These are phyloP conservation scores for Hevea brasiliensis DNA, from an alignment of 345 rosid genomes.

Conservation along the genomic window DNA sequence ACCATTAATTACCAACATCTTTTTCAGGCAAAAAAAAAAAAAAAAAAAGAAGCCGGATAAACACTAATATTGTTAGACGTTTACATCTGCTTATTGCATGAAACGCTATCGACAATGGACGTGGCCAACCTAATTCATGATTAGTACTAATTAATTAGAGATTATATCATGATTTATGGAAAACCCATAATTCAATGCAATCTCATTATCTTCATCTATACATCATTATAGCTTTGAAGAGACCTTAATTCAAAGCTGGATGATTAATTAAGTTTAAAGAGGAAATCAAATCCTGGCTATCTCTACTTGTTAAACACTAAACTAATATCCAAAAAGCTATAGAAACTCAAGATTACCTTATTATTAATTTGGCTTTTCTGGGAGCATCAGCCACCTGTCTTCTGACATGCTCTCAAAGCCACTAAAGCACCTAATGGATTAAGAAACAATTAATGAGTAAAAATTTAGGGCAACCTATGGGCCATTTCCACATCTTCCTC, in stretches of 20 bases:
- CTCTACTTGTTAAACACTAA: too few relatives aligned
- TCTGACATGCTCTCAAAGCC: conserved; percentile 37
- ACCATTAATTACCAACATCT: neutral
- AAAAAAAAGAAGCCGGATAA: too few relatives aligned
- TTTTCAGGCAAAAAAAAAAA: too few relatives aligned
- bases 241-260: too few relatives aligned
- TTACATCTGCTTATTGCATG: too few relatives aligned
- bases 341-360: conserved; percentile 17
- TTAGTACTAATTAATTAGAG: conserved; percentile 12
- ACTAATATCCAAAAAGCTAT: conserved; percentile 15
- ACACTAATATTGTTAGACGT: too few relatives aligned
- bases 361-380: conserved; percentile 21
- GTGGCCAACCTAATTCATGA: conserved; percentile 27
- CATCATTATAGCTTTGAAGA: too few relatives aligned
- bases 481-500: conserved; percentile 9
- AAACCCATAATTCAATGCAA: neutral
- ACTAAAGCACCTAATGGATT: conserved; percentile 12
- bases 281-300: too few relatives aligned
- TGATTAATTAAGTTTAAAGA: too few relatives aligned
- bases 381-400: conserved; percentile 34
- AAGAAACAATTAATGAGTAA: neutral
- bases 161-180: conserved; percentile 11
- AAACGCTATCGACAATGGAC: neutral
- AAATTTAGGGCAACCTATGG: too few relatives aligned
- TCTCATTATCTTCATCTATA: too few relatives aligned